These are phyloP conservation scores for Lactarius pseudohatsudake DNA, from an alignment of 768 basidiomycete genomes.

Conservation along the genomic window DNA sequence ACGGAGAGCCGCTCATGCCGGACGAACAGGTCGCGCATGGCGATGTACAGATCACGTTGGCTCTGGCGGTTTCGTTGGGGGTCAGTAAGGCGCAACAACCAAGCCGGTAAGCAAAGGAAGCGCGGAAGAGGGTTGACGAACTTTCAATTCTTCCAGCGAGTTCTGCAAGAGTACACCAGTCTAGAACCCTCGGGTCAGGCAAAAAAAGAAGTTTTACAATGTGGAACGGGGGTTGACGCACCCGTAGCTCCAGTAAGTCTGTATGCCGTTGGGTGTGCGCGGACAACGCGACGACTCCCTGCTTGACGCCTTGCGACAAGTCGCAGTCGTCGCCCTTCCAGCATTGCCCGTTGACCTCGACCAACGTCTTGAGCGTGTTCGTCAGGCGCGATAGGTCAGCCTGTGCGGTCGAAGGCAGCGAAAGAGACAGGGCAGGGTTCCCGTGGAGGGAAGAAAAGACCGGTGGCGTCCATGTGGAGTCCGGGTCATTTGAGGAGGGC, in stretches of 20 bases:
- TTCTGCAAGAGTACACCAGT: slow-evolving; percentile 61
- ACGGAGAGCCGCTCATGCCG: slow-evolving; percentile 86
- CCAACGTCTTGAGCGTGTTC: slow-evolving; percentile 74
- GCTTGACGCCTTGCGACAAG: slow-evolving; percentile 71
- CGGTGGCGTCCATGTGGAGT: slow-evolving; percentile 30
- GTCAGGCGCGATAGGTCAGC: slow-evolving; percentile 82
- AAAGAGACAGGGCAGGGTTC: slow-evolving; percentile 14
- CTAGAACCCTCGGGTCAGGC: slow-evolving; percentile 38
- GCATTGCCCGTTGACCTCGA: slow-evolving; percentile 76
- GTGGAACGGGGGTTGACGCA: slow-evolving; percentile 37
- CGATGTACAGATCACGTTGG: slow-evolving; percentile 84
- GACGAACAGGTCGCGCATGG: slow-evolving; percentile 82
- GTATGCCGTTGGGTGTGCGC: slow-evolving; percentile 68
- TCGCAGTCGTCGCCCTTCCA: slow-evolving; percentile 86
- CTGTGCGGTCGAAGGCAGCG: slow-evolving; percentile 43
- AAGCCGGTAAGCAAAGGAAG: not conserved
- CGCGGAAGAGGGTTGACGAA: slow-evolving; percentile 33
- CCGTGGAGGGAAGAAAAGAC: slow-evolving; percentile 32
- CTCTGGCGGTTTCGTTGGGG: slow-evolving; percentile 41
- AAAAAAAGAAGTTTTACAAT: slow-evolving; percentile 1
- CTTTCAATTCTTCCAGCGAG: slow-evolving; percentile 78
- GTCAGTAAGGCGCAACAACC: not conserved
- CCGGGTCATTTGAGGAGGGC: slow-evolving; percentile 36
- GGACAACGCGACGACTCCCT: slow-evolving; percentile 67
- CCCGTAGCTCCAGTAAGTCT: slow-evolving; percentile 71